Evolutionary conservation across 176 grass and related monocot genomes (phyloP).

Genomic region (Tillandsia fasciculata): DNA sequence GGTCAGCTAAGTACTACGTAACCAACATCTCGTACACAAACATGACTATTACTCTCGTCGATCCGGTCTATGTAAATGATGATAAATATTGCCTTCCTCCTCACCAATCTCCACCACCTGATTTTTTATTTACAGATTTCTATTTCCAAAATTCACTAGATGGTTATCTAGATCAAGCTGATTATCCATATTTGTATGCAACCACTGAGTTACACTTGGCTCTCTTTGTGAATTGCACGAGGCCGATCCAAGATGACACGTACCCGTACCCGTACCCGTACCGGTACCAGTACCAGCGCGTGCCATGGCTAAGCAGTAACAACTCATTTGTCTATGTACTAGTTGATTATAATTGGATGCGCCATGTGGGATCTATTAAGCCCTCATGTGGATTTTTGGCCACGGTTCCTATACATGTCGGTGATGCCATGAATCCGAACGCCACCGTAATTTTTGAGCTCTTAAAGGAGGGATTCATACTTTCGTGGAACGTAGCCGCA

Average conservation of each 20-base stretch:
- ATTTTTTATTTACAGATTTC: neutral
- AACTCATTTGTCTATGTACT: slow-evolving; percentile 10
- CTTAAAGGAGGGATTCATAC: neutral
- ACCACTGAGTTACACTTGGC: neutral
- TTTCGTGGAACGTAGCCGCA: neutral
- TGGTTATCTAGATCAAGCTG: too few relatives aligned
- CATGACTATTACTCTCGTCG: slow-evolving; percentile 5
- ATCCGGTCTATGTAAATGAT: slow-evolving; percentile 2
- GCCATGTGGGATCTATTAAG: neutral
- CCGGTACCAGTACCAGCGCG: neutral
- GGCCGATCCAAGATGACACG: neutral
- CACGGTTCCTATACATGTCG: neutral
- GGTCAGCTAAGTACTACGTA: slow-evolving; percentile 10
- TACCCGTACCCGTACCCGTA: too few relatives aligned
- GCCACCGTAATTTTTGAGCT: neutral
- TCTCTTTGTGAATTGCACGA: slow-evolving; percentile 19
- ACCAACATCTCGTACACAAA: slow-evolving; percentile 9
- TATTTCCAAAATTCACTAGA: neutral
- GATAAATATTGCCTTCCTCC: slow-evolving; percentile 8
- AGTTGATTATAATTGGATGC: too few relatives aligned
- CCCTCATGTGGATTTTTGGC: slow-evolving; percentile 18
- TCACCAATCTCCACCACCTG: neutral
- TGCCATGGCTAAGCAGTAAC: slow-evolving; percentile 15
- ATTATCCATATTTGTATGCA: too few relatives aligned
- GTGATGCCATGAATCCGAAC: neutral